A percentile compares a stretch with the other conserved stretches of the same genome.
Conservation (phyloP, 148 eudicot genomes). For the Pouteria glomerata region DNA sequence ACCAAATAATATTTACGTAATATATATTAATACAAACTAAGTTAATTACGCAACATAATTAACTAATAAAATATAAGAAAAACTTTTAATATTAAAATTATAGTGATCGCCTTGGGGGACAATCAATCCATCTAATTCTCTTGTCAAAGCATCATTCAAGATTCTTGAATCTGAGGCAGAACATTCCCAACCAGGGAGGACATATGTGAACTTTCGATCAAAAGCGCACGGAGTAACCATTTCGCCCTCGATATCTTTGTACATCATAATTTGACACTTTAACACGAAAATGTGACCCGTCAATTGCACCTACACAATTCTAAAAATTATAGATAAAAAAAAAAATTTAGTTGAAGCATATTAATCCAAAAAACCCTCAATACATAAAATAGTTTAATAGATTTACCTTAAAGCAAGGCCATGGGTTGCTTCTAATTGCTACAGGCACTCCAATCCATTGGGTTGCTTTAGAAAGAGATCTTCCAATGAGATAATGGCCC, state of each 20-base stretch:
- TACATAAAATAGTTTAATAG: neutral
- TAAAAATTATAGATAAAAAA: neutral
- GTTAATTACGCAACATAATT: no score
- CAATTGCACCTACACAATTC: constrained; percentile 1
- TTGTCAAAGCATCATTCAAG: neutral
- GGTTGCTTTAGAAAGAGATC: neutral
- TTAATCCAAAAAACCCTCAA: neutral
- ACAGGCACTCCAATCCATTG: neutral
- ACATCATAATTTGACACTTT: neutral
- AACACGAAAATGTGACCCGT: neutral
- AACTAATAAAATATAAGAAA: no score
- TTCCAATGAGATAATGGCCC: no score
- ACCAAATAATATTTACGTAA: no score
- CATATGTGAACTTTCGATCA: neutral
- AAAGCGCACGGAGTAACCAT: neutral
- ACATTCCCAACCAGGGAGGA: constrained; percentile 6
- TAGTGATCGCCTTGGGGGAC: neutral
- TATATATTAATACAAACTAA: no score
- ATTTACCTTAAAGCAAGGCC: neutral
- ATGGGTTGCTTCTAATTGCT: neutral
- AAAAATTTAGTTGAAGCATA: neutral
- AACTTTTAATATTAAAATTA: no score
- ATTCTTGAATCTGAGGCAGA: neutral
- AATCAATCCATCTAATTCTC: neutral
- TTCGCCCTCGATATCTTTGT: neutral